Evolutionary conservation across 202 grass and related monocot genomes (phyloP), one percentile per base, ranked within the genome.

Genomic region (Hordeum pubiflorum): DNA sequence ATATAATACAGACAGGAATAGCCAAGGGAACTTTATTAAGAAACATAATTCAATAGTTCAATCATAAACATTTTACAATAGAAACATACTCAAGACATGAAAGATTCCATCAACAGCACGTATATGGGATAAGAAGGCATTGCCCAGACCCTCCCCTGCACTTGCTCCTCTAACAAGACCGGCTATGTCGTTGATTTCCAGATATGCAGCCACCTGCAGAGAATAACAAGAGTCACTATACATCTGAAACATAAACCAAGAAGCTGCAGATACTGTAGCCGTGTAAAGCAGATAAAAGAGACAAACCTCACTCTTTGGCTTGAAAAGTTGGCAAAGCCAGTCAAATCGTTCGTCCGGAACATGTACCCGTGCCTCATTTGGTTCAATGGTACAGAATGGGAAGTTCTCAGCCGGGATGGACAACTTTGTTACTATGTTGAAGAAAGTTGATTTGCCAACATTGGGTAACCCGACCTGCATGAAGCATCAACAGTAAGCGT

Each of bases 51-150:
- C 21, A 41, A 24, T 32, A 39, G 10, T 52, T 39, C 18, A 41
- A 69, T 69, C 26, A 41, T 58, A 13, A 40, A 81, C 22, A 54
- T 69, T 85, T 55, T 72, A 29, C 1, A 81, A 13, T 0, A 91
- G 63, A 67, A 82, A 79, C 89, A 85, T 91, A 98, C 95, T 94
- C 79, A 98, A 69, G 39, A 98, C 95, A 83, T 98, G 95, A 83
- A 98, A 98, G 74, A 98, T 98, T 85, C 95, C 95, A 93, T 98
- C 95, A 82, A 98, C 95, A 52, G 95, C 95, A 77, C 95, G 92
- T 57, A 98, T 98, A 79, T 98, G 95, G 43, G 95, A 98, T 15
- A 98, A 81, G 77, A 98, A 98, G 67, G 58, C 90, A 84, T 98
- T 98, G 50, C 95, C 95, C 31, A 98, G 77, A 69, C 95, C 95